Evolutionary conservation across 2,329 filamentous ascomycete genomes (phyloP).

Genomic region (Tolypocladium paradoxum): DNA sequence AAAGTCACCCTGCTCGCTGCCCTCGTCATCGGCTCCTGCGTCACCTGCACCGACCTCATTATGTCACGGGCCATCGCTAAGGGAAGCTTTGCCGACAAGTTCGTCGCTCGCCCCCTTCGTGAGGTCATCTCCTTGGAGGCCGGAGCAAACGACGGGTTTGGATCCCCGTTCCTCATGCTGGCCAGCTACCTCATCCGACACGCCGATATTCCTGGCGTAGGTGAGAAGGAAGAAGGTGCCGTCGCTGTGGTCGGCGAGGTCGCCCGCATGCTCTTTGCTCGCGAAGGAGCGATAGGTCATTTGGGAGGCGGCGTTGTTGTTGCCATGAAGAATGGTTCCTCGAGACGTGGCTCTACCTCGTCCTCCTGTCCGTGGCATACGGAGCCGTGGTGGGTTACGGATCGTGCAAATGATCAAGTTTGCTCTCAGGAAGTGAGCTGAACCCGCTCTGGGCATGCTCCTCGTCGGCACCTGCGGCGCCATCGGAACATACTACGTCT

Average conservation of each 20-base stretch:
- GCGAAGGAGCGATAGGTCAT: conserved; percentile 31
- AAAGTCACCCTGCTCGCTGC: conserved; percentile 41
- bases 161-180: conserved; percentile 2
- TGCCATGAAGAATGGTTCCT: conserved; percentile 47
- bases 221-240: conserved; percentile 3
- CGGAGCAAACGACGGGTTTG: conserved; percentile 20
- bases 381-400: conserved; percentile 39
- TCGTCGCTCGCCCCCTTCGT: conserved; percentile 43
- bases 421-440: conserved; percentile 21
- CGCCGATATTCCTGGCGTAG: conserved; percentile 25
- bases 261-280: conserved; percentile 7
- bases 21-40: conserved; percentile 48
- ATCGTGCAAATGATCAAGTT: conserved; percentile 35
- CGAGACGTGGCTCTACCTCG: conserved; percentile 50
- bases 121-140: conserved; percentile 54
- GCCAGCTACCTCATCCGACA: conserved; percentile 38
- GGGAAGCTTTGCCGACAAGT: conserved; percentile 50
- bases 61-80: conserved; percentile 52
- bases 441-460: conserved; percentile 38
- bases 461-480: conserved; percentile 45
- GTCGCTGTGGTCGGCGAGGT: conserved; percentile 1
- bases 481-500: conserved; percentile 47
- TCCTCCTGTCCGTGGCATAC: conserved; percentile 40
- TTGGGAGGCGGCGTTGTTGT: conserved; percentile 39
- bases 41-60: conserved; percentile 52